Evolutionary conservation across 805 yeast species (phyloP), one percentile per base, ranked within the genome.

Genomic region (Candida anglica): DNA sequence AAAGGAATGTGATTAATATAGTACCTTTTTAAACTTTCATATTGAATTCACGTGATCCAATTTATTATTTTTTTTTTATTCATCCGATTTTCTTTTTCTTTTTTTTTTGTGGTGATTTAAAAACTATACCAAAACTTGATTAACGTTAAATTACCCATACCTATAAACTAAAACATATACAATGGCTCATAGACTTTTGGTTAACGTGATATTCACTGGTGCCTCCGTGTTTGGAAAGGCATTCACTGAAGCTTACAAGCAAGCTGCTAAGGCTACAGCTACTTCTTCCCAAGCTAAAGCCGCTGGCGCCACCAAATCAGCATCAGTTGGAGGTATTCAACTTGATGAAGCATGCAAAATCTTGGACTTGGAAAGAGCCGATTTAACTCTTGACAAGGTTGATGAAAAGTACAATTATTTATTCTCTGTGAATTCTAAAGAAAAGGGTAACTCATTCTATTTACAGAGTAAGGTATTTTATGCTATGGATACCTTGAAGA

Each of bases 141-240:
- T n/a, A n/a, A n/a, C n/a, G n/a, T n/a, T n/a, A n/a, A n/a, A n/a
- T n/a, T n/a, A n/a, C n/a, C n/a, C n/a, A n/a, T n/a, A n/a, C n/a
- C n/a, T n/a, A n/a, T n/a, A n/a, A n/a, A n/a, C n/a, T n/a, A n/a
- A n/a, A n/a, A n/a, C n/a, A n/a, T n/a, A n/a, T n/a, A n/a, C n/a
- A 26, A 66, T 67, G 97, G 98, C 98, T 42, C 96, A 93, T 60
- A 79, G 97, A 69, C 73, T 94, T 38, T 54, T 91, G 36, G 86
- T 86, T 44, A 91, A 86, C 60, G 96, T 93, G 43, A 73, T 88
- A 31, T 76, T 89, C 52, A 89, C 98, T 7, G 98, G 98, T 37
- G 94, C 97, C 4, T 81, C 86, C 47, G 98, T 91, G 19, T 88
- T 93, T 54, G 97, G 98, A 37, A 77, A 86, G 48, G 98, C 98